Percentiles rank a stretch among this genome's conserved stretches.
Evolutionary conservation across 495 filamentous ascomycete genomes (phyloP).

Genomic region (Aspergillus heteromorphus): DNA sequence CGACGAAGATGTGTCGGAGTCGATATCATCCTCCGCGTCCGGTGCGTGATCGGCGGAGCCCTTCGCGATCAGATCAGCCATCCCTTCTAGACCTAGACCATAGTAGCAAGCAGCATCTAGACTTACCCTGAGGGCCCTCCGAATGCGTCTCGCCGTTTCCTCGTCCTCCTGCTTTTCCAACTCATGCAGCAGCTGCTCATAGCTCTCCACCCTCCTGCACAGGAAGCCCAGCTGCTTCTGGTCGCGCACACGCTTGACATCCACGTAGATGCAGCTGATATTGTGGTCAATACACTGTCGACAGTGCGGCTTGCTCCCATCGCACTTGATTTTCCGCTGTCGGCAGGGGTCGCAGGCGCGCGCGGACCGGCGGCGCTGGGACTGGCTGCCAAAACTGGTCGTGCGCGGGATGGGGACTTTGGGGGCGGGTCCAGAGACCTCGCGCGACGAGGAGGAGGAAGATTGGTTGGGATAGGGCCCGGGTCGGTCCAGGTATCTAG

Average conservation of each 20-base stretch:
- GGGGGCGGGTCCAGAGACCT: constrained; percentile 4
- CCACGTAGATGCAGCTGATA: constrained; percentile 47
- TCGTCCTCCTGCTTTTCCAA: constrained; percentile 29
- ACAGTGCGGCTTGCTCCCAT: constrained; percentile 49
- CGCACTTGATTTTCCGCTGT: constrained; percentile 60
- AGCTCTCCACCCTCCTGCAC: constrained; percentile 37
- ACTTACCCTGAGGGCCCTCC: constrained; percentile 30
- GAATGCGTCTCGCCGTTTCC: constrained; percentile 26
- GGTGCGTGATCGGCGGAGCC: not conserved
- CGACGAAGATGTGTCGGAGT: constrained; percentile 29
- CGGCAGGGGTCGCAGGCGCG: constrained; percentile 69
- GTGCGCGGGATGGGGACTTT: constrained; percentile 36
- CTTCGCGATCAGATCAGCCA: constrained; percentile 5
- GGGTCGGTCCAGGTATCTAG: not conserved
- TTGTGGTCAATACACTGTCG: constrained; percentile 47
- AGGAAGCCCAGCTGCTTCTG: constrained; percentile 42
- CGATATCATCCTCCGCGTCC: constrained; percentile 7
- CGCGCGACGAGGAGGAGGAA: constrained; percentile 1
- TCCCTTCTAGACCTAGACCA: not conserved
- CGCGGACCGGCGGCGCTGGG: constrained; percentile 32
- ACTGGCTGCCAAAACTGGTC: not conserved
- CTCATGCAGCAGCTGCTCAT: constrained; percentile 40
- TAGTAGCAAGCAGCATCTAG: not conserved
- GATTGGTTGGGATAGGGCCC: not conserved
- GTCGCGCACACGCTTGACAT: constrained; percentile 54